phyloP scores from a whole-genome alignment of 805 yeast genomes.

The Myxozyma kluyveri region DNA sequence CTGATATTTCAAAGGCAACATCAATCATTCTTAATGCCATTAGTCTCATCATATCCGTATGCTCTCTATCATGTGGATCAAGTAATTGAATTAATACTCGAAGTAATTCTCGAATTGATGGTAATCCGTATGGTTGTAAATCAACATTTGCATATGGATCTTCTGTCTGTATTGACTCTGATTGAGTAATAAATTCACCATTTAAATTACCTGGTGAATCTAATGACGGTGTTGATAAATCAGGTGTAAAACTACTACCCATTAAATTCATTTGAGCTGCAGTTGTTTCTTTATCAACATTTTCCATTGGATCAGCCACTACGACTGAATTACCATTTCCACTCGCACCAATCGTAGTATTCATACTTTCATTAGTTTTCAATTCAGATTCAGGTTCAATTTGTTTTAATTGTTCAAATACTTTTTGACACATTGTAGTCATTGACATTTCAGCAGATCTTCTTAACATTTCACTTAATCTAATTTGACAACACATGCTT shows the following conservation, averaged over 20 bases:
- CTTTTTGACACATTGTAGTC: slow-evolving; percentile 61
- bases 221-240: slow-evolving; percentile 6
- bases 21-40: slow-evolving; percentile 75
- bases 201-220: slow-evolving; percentile 19
- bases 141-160: slow-evolving; percentile 25
- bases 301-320: slow-evolving; percentile 46
- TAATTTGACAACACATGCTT: slow-evolving; percentile 86
- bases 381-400: slow-evolving; percentile 49
- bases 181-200: slow-evolving; percentile 17
- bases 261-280: slow-evolving; percentile 57
- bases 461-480: slow-evolving; percentile 84
- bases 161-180: neutral
- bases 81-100: slow-evolving; percentile 73
- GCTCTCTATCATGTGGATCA: slow-evolving; percentile 80
- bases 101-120: slow-evolving; percentile 72
- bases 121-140: slow-evolving; percentile 57
- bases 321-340: slow-evolving; percentile 46
- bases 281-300: neutral
- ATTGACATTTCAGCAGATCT: slow-evolving; percentile 84
- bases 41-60: slow-evolving; percentile 81
- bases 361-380: slow-evolving; percentile 36
- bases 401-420: slow-evolving; percentile 59
- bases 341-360: slow-evolving; percentile 35
- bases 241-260: slow-evolving; percentile 4
- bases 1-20: slow-evolving; percentile 79